Conservation (phyloP, 768 basidiomycete genomes). For the Baorangia bicolor region DNA sequence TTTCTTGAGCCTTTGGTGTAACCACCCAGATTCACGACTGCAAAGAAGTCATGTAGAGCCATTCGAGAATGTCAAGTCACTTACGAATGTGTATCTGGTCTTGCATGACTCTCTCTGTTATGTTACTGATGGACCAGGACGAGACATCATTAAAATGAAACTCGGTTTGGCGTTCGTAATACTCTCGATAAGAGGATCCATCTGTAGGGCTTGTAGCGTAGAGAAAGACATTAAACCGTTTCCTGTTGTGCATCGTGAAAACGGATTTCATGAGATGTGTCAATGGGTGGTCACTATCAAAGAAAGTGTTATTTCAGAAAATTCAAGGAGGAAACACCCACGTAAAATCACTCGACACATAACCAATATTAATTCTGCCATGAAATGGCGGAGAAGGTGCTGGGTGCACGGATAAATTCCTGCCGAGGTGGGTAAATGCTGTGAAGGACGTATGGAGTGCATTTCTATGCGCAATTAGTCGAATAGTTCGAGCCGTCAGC, state of each 20-base stretch:
- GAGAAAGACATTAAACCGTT: slow-evolving; percentile 41
- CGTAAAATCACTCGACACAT: slow-evolving; percentile 49
- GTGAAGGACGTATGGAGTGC: slow-evolving; percentile 45
- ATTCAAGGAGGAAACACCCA: slow-evolving; percentile 19
- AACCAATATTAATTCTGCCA: slow-evolving; percentile 46
- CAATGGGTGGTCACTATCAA: slow-evolving; percentile 46
- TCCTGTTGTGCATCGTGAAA: slow-evolving; percentile 42
- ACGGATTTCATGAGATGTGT: slow-evolving; percentile 54
- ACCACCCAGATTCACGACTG: slow-evolving; percentile 47
- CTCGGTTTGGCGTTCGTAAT: slow-evolving; percentile 41
- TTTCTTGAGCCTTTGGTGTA: slow-evolving; percentile 54
- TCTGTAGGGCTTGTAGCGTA: slow-evolving; percentile 52
- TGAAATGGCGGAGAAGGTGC: slow-evolving; percentile 41
- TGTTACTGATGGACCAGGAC: slow-evolving; percentile 33
- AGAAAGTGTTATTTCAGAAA: neutral
- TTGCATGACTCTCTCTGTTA: slow-evolving; percentile 39
- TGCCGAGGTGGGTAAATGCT: slow-evolving; percentile 36
- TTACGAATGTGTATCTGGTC: slow-evolving; percentile 48
- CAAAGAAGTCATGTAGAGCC: neutral
- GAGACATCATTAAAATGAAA: slow-evolving; percentile 44
- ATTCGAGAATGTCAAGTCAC: slow-evolving; percentile 12
- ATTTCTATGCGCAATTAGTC: slow-evolving; percentile 47
- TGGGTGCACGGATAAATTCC: slow-evolving; percentile 34
- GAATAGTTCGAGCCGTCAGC: slow-evolving; percentile 39
- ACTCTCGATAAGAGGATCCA: slow-evolving; percentile 40